Evolutionary conservation across 306 rosid genomes (phyloP).

Genomic region (Erythrophleum fordii): DNA sequence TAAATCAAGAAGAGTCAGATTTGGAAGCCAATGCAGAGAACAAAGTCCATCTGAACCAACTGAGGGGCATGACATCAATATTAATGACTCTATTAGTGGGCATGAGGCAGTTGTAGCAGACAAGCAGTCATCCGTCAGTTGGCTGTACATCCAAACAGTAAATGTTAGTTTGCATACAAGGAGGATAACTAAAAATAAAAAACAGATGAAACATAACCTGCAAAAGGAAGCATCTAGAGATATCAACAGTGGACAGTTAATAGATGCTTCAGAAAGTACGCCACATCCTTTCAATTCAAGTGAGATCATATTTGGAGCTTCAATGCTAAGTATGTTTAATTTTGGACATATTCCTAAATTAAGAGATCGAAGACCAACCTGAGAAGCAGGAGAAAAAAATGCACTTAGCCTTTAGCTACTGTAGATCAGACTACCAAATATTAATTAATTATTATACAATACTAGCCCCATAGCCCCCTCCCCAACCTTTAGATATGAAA

Average conservation of each 20-base stretch:
- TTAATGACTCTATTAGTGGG: constrained; percentile 78
- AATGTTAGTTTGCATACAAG: constrained; percentile 41
- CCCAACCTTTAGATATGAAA: background rate
- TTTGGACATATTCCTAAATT: constrained; percentile 98
- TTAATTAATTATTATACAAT: background rate
- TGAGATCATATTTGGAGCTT: constrained; percentile 76
- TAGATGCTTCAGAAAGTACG: constrained; percentile 84
- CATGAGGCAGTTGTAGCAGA: constrained; percentile 92
- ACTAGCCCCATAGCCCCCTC: constrained; percentile 2
- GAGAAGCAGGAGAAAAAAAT: constrained; percentile 27
- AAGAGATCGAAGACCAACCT: constrained; percentile 94
- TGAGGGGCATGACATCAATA: constrained; percentile 93
- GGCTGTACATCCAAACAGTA: constrained; percentile 61
- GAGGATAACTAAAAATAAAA: constrained; percentile 7
- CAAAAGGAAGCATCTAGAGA: constrained; percentile 98
- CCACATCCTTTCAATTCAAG: constrained; percentile 99
- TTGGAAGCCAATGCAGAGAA: constrained; percentile 71
- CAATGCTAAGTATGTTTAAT: constrained; percentile 68
- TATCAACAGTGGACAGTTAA: constrained; percentile 86
- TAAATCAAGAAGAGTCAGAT: constrained; percentile 78
- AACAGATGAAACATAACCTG: constrained; percentile 59
- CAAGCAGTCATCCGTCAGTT: constrained; percentile 85
- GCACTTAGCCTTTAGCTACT: constrained; percentile 14
- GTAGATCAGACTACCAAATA: constrained; percentile 7
- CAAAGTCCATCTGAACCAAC: constrained; percentile 85